Evolutionary conservation across 352 stramenopile genomes (phyloP).

Genomic region (Phytophthora boehmeriae): DNA sequence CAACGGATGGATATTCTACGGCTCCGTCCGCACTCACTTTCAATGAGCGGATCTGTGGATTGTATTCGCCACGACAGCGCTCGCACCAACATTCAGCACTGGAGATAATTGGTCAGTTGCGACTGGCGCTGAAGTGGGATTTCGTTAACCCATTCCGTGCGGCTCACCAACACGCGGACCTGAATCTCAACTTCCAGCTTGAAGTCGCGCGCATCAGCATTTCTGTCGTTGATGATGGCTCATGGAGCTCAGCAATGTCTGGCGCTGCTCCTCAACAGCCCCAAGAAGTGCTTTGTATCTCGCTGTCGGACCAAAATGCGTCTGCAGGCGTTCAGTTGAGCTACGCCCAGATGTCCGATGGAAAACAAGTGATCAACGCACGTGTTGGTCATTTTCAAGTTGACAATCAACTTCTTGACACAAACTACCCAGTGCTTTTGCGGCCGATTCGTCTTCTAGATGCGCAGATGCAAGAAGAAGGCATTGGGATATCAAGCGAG

Average conservation of each 20-base stretch:
- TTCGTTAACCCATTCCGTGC: conserved; percentile 57
- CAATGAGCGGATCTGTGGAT: conserved; percentile 66
- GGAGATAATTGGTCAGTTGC: conserved; percentile 79
- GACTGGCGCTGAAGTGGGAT: conserved; percentile 82
- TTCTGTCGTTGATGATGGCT: conserved; percentile 76
- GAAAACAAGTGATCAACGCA: conserved; percentile 79
- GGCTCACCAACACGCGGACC: conserved; percentile 48
- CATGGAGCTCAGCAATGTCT: conserved; percentile 32
- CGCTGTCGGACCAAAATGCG: conserved; percentile 69
- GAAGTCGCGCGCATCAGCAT: conserved; percentile 79
- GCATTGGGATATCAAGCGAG: conserved; percentile 29
- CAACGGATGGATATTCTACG: conserved; percentile 34
- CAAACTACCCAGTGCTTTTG: conserved; percentile 83
- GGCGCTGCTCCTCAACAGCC: conserved; percentile 41
- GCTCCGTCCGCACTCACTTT: conserved; percentile 42
- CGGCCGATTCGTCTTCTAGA: conserved; percentile 72
- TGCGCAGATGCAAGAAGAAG: conserved; percentile 72
- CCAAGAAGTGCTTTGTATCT: conserved; percentile 77
- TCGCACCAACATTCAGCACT: conserved; percentile 39
- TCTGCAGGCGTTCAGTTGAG: conserved; percentile 78
- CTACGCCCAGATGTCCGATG: conserved; percentile 71
- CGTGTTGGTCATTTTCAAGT: conserved; percentile 82
- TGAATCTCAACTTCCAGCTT: conserved; percentile 73
- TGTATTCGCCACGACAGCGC: conserved; percentile 58
- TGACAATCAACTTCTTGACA: conserved; percentile 87